Base-by-base conservation (phyloP, 2,329 filamentous ascomycete genomes). In the Alternaria gaisen region DNA sequence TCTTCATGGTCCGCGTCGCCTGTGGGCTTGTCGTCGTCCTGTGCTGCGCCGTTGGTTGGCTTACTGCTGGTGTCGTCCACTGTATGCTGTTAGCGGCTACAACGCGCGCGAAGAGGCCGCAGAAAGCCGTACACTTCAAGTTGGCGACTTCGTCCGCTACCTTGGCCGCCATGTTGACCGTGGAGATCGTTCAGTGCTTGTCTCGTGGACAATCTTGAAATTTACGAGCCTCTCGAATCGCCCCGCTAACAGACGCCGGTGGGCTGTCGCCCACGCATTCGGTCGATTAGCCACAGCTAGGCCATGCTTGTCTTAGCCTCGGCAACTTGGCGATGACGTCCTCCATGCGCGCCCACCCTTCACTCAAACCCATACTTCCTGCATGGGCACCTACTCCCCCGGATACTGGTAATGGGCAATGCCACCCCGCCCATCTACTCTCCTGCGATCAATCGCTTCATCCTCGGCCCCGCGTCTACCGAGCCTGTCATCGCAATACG, bases 1-100 rank as follows among this genome's bases (percentile, higher is more conserved):
- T 86, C 84, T 56, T 82, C 82, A 65, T 84, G 83, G 66, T 86
- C 84, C 59, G 78, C 81, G 62, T 85, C 82, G 61, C 77, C 72
- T 30, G 64, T 81, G 61, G 82, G 75, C 61, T 79, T 80, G 73
- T 69, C 68, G 63, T 71, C 68, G 63, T 72, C 77, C 48, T 68
- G 66, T 26, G 67, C 51, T 10, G 72, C 51, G 65, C 72, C 71
- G 64, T 76, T 75, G 53, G 70, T 53, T 32, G 65, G 65, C 59
- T 76, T 77, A 65, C 68, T 64, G 60, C 70, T 76, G 65, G 70
- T 50, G 53, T 79, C 76, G 65, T 76, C 75, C 74, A 80, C 79
- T 80, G 50, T 52, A 55, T 11, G 18, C 3, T 32, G 53, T 70
- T 53, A 68, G 63, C 32, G 44, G 32, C 26, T 52, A 28, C 44